Evolutionary conservation across 176 grass and related monocot genomes (phyloP).

Genomic region (Triticum urartu): DNA sequence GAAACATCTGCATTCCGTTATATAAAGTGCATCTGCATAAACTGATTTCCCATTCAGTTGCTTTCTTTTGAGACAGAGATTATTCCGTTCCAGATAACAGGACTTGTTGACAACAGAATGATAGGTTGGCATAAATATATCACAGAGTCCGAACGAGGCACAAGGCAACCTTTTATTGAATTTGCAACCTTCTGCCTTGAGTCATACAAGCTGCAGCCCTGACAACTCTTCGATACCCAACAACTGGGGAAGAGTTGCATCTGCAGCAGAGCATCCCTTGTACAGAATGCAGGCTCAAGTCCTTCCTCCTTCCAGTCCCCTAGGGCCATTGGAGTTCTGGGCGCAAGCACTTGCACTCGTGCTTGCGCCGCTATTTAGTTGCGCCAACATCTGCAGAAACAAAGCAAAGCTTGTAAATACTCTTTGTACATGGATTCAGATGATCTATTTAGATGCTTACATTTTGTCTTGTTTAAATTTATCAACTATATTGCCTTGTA

Average conservation of each 20-base stretch:
- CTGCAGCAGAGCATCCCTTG: neutral
- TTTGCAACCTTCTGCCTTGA: neutral
- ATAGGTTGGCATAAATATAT: neutral
- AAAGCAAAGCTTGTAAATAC: neutral
- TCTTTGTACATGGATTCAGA: neutral
- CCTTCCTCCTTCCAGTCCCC: neutral
- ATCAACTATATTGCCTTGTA: neutral
- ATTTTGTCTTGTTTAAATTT: neutral
- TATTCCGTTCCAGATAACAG: neutral
- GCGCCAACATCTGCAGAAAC: conserved; percentile 35
- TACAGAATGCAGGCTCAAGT: neutral
- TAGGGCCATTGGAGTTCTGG: neutral
- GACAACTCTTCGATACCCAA: conserved; percentile 2
- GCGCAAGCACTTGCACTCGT: neutral
- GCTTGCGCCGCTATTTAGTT: conserved; percentile 23
- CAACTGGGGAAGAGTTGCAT: neutral
- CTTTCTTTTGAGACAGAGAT: neutral
- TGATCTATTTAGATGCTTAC: neutral
- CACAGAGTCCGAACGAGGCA: neutral
- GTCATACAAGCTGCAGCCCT: neutral
- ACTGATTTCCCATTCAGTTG: neutral
- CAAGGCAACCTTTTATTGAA: conserved; percentile 24
- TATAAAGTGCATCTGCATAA: neutral
- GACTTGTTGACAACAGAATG: neutral
- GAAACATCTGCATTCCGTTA: neutral